These are phyloP conservation scores for Dacryopinax primogenitus DNA, from an alignment of 768 basidiomycete genomes.

Conservation along the genomic window DNA sequence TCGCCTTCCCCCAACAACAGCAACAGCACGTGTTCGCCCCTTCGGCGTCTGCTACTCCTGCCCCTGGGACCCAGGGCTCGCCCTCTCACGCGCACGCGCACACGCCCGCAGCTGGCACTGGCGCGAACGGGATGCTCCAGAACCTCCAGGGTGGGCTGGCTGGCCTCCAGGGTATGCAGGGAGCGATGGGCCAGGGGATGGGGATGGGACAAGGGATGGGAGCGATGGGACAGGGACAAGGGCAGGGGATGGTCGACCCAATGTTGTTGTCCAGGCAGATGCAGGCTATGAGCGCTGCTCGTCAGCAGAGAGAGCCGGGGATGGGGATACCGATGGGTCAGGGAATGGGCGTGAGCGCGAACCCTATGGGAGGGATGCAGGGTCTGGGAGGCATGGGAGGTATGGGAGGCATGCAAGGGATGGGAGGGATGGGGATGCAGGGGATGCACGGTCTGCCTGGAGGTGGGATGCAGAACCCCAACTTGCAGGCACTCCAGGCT, in stretches of 20 bases:
- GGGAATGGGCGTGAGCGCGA: background rate
- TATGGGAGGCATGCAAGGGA: background rate
- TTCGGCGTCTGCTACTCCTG: constrained; percentile 20
- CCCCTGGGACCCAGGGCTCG: constrained; percentile 15
- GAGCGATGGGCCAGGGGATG: no score
- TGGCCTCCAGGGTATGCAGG: no score
- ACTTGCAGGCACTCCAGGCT: background rate
- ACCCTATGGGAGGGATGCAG: background rate
- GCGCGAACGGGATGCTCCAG: no score
- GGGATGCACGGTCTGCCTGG: background rate
- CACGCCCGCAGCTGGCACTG: constrained; percentile 7
- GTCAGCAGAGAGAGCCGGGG: background rate
- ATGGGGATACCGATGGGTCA: no score
- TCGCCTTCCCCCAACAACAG: constrained; percentile 2
- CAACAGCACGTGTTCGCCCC: constrained; percentile 1
- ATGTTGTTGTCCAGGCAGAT: background rate
- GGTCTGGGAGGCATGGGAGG: background rate
- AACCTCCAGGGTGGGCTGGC: no score
- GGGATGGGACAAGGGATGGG: background rate
- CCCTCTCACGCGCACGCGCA: constrained; percentile 15
- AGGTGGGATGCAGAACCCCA: background rate
- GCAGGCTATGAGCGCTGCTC: background rate
- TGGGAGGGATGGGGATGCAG: background rate
- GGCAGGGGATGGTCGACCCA: background rate
- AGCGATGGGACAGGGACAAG: background rate